A percentile compares a stretch with the other conserved stretches of the same genome.
Evolutionary conservation across 805 yeast genomes (phyloP).

Genomic region (Barnettozyma salicaria): DNA sequence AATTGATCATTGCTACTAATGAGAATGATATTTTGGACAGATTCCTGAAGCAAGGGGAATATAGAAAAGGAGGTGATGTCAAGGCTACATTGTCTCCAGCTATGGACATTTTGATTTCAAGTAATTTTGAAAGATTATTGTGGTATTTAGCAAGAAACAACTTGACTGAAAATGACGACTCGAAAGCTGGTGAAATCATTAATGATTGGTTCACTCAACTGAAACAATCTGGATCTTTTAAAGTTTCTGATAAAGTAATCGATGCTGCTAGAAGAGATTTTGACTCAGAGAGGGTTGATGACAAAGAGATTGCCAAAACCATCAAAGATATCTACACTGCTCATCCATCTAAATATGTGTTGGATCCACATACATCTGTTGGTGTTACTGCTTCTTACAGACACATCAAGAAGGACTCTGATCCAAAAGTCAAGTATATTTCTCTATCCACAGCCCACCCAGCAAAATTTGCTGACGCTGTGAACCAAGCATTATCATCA

Average conservation of each 20-base stretch:
- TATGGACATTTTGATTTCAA: constrained; percentile 94
- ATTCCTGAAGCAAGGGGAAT: constrained; percentile 80
- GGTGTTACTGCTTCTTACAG: constrained; percentile 79
- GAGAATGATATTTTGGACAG: constrained; percentile 93
- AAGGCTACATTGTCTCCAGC: constrained; percentile 95
- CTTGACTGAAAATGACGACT: constrained; percentile 43
- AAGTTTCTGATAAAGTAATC: constrained; percentile 59
- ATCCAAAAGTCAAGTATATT: constrained; percentile 42
- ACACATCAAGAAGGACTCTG: constrained; percentile 40
- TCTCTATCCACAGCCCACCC: constrained; percentile 98
- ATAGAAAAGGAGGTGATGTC: constrained; percentile 70
- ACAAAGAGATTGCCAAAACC: constrained; percentile 71
- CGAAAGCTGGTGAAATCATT: constrained; percentile 68
- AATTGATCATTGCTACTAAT: constrained; percentile 89
- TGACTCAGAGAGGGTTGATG: constrained; percentile 73
- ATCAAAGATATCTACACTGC: constrained; percentile 65
- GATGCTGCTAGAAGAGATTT: constrained; percentile 63
- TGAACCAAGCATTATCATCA: constrained; percentile 64
- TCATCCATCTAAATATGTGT: constrained; percentile 58
- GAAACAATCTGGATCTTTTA: constrained; percentile 69
- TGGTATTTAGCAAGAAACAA: constrained; percentile 88
- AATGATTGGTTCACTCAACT: constrained; percentile 73
- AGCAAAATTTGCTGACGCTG: constrained; percentile 96
- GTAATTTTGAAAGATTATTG: constrained; percentile 91
- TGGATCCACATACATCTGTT: constrained; percentile 96